Base-by-base conservation (phyloP, 176 grass and related monocot species). In the Tuctoria greenei region DNA sequence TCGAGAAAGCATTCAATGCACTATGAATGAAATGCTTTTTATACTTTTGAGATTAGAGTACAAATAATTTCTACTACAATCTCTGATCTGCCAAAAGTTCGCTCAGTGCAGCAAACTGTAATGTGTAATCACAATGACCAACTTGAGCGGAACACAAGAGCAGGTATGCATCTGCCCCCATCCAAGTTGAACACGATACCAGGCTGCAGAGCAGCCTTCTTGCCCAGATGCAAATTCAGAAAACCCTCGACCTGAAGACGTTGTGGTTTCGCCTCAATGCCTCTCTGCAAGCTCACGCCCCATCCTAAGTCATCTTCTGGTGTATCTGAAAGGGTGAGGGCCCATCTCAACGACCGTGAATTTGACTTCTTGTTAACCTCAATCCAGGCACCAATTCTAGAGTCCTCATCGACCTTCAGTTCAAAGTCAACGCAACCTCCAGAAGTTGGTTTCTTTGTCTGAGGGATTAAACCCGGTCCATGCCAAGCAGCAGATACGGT, bases 381-480 rank as follows among this genome's bases (percentile, higher is more conserved):
- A 16, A 97, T 45, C 94, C 94, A 97, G 14, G 83, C 78, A 31
- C 91, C 91, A 9, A 92, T 39, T 76, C 85, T 97, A 5, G 88
- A 83, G 71, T 91, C 89, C 92, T 97, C 91, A 67, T 93, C 88
- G 3, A 93, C 45, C 52, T 90, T 88, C 72, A 97, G 65, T 24
- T 83, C 72, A 2, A 97, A 7, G 4, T 74, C 76, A 59, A 93
- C 4, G 28, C 85, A 91, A 73, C 95, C 95, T 78, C 81, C 85
- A n/a, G 79, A 44, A 44, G 56, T 71, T 17, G 61, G 75, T 76
- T 88, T 81, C 63, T 82, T 87, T 41, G 64, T 71, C 35, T 72
- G 65, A 64, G 80, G 49, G 66, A 81, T 55, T 61, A 67, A 52
- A 68, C 59, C 39, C 4, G 86, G 81, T 74, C 82, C 82, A 50